These are phyloP conservation scores for Avena insularis DNA, from an alignment of 176 grass and related monocot genomes.

Conservation along the genomic window DNA sequence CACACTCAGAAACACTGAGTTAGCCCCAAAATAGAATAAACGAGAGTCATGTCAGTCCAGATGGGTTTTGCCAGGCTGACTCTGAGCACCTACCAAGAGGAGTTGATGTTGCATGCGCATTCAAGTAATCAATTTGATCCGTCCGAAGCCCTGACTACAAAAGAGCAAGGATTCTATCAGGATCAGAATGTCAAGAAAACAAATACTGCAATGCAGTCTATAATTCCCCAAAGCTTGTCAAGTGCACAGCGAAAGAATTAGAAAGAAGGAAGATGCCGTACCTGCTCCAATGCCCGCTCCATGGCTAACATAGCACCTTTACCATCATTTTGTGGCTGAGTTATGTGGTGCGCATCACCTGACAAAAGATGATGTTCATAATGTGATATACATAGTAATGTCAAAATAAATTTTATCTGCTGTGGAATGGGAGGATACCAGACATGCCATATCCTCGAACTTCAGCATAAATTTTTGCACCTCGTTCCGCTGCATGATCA, in stretches of 20 bases:
- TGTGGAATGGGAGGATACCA: constrained; percentile 57
- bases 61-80: neutral
- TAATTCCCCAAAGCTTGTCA: constrained; percentile 27
- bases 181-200: neutral
- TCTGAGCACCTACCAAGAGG: constrained; percentile 68
- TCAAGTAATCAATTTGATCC: constrained; percentile 88
- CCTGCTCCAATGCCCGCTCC: constrained; percentile 79
- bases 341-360: constrained; percentile 98
- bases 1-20: constrained; percentile 2
- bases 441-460: constrained; percentile 93
- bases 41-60: neutral
- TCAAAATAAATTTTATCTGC: neutral
- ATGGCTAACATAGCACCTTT: constrained; percentile 92
- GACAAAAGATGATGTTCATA: constrained; percentile 28
- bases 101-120: constrained; percentile 95
- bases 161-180: neutral
- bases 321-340: constrained; percentile 77
- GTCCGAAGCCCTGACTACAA: constrained; percentile 78
- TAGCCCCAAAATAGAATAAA: neutral
- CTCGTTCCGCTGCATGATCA: constrained; percentile 81
- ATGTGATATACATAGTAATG: neutral
- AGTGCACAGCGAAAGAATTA: neutral
- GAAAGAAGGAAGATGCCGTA: constrained; percentile 15
- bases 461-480: constrained; percentile 95
- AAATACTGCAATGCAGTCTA: neutral